These are phyloP conservation scores for Lepraria neglecta DNA, from an alignment of 495 filamentous ascomycete species.

Conservation along the genomic window DNA sequence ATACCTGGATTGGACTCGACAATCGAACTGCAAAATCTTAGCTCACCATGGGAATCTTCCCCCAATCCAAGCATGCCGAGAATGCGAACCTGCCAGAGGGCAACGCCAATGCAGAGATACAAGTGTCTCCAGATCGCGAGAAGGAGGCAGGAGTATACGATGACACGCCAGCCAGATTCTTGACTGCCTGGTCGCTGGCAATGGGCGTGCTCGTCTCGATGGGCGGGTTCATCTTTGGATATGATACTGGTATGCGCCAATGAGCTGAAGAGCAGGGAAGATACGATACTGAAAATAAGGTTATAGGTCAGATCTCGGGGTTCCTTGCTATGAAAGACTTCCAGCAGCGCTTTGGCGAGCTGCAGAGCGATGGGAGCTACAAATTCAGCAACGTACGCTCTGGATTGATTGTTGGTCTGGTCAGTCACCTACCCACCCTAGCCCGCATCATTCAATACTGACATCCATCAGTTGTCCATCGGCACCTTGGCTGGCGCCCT, in stretches of 20 bases:
- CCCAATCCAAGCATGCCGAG: conserved; percentile 6
- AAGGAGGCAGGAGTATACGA: conserved; percentile 30
- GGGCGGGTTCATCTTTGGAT: conserved; percentile 73
- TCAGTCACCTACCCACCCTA: conserved; percentile 28
- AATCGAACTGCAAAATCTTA: not conserved
- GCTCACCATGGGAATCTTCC: conserved; percentile 12
- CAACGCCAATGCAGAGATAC: conserved; percentile 2
- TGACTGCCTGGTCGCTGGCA: conserved; percentile 47
- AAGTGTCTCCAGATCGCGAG: not conserved
- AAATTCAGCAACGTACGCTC: conserved; percentile 50
- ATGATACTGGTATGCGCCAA: conserved; percentile 51
- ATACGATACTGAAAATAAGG: not conserved
- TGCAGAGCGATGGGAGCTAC: conserved; percentile 32
- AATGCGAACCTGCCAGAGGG: not conserved
- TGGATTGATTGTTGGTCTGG: conserved; percentile 52
- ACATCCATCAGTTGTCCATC: conserved; percentile 16
- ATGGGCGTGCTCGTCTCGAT: conserved; percentile 54
- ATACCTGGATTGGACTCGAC: not conserved
- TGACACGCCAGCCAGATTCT: conserved; percentile 42
- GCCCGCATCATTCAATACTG: not conserved
- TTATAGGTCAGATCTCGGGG: conserved; percentile 49
- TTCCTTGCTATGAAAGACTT: conserved; percentile 58
- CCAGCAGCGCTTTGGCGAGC: conserved; percentile 42
- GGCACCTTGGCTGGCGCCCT: conserved; percentile 48
- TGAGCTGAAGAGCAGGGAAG: conserved; percentile 1